These are phyloP conservation scores for Shiraia sp. DNA, from an alignment of 2,329 filamentous ascomycete species.

Conservation along the genomic window DNA sequence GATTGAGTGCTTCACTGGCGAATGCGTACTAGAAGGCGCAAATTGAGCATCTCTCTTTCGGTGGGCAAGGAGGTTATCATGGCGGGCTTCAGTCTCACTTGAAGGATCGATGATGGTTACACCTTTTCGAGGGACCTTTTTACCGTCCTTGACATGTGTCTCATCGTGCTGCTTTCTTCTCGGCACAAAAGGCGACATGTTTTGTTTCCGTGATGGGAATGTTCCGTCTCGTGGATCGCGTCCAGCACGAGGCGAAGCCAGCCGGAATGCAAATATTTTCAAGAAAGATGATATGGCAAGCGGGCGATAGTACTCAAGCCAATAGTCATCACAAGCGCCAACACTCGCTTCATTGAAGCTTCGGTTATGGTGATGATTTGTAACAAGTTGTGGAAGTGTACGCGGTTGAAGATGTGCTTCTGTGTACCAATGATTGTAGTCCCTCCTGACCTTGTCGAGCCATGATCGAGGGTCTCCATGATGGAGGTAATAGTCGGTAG, in stretches of 20 bases:
- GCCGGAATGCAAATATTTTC: conserved; percentile 90
- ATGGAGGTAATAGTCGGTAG: conserved; percentile 94
- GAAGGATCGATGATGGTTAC: conserved; percentile 70
- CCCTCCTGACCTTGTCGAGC: conserved; percentile 63
- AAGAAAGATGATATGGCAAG: conserved; percentile 83
- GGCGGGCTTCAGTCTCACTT: conserved; percentile 37
- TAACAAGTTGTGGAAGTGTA: conserved; percentile 57
- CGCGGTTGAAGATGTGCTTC: conserved; percentile 70
- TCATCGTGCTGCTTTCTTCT: conserved; percentile 54
- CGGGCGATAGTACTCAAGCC: conserved; percentile 95
- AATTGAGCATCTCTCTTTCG: conserved; percentile 28
- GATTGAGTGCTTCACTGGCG: conserved; percentile 47
- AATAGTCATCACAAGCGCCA: conserved; percentile 84
- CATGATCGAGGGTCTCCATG: conserved; percentile 80
- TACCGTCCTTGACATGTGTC: conserved; percentile 65
- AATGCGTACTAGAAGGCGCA: conserved; percentile 36
- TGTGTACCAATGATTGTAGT: conserved; percentile 91
- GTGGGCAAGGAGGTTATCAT: conserved; percentile 19
- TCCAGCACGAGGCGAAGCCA: conserved; percentile 80
- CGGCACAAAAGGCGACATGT: conserved; percentile 86
- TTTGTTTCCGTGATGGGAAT: conserved; percentile 73
- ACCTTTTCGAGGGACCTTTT: conserved; percentile 66
- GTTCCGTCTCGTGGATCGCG: conserved; percentile 76
- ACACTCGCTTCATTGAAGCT: conserved; percentile 42
- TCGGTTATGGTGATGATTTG: conserved; percentile 42